Conservation (phyloP, 306 rosid genomes). For the Ochetophila trinervis region DNA sequence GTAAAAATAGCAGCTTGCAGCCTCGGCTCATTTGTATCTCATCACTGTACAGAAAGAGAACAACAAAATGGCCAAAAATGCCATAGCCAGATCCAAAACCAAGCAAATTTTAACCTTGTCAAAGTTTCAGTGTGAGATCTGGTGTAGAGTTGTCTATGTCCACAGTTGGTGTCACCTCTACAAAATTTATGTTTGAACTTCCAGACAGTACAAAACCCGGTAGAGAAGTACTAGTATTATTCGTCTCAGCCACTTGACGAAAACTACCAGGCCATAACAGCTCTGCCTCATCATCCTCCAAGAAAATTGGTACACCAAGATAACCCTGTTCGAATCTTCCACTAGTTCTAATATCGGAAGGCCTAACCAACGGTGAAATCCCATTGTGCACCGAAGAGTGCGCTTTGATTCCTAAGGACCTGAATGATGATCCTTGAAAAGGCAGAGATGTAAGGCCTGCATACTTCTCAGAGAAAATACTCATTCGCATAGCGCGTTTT, state of each 20-base stretch:
- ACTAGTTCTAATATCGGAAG: slow-evolving; percentile 45
- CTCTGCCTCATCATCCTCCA: slow-evolving; percentile 66
- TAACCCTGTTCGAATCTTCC: slow-evolving; percentile 58
- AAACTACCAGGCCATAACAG: slow-evolving; percentile 91
- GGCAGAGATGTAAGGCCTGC: slow-evolving; percentile 72
- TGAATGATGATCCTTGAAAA: slow-evolving; percentile 64
- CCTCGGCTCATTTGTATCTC: slow-evolving; percentile 35
- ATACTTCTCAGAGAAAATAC: slow-evolving; percentile 63
- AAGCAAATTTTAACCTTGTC: slow-evolving; percentile 27
- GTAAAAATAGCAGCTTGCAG: slow-evolving; percentile 31
- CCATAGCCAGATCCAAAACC: slow-evolving; percentile 21
- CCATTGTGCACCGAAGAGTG: slow-evolving; percentile 77
- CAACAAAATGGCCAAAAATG: slow-evolving; percentile 26
- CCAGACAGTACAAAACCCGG: slow-evolving; percentile 47
- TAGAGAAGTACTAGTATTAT: slow-evolving; percentile 28
- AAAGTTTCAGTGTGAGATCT: slow-evolving; percentile 83
- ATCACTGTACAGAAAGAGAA: slow-evolving; percentile 52
- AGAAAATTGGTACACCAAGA: slow-evolving; percentile 56
- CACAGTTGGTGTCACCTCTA: slow-evolving; percentile 43
- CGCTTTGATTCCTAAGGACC: slow-evolving; percentile 77
- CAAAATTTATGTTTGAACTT: slow-evolving; percentile 46
- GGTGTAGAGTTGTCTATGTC: slow-evolving; percentile 54
- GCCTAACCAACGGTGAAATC: slow-evolving; percentile 42
- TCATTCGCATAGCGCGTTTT: slow-evolving; percentile 82
- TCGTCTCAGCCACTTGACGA: slow-evolving; percentile 42